Conservation (phyloP, 805 yeast genomes). For the Scheffersomyces ergatensis region DNA sequence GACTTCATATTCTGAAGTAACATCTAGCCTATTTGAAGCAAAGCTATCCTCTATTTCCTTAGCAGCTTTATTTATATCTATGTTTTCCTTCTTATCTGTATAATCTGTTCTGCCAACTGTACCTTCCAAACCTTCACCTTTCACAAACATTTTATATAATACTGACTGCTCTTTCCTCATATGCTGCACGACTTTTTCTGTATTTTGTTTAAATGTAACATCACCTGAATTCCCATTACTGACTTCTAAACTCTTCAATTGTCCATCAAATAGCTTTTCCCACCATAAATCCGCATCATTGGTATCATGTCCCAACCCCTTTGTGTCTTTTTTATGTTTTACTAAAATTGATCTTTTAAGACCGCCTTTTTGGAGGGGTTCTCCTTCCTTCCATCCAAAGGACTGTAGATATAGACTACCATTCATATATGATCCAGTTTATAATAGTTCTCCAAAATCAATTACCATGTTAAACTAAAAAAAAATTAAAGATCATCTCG, state of each 20-base stretch:
- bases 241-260: conserved; percentile 74
- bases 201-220: conserved; percentile 54
- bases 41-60: conserved; percentile 10
- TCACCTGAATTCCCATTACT: conserved; percentile 22
- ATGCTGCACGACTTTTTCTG: conserved; percentile 43
- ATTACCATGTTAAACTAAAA: too few relatives aligned
- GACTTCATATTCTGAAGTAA: conserved; percentile 21
- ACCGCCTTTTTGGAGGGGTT: conserved; percentile 78
- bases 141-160: conserved; percentile 79
- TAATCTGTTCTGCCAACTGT: conserved; percentile 50
- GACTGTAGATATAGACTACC: conserved; percentile 68
- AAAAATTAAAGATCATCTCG: too few relatives aligned
- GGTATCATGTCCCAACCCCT: conserved; percentile 81
- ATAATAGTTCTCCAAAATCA: too few relatives aligned
- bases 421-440: too few relatives aligned
- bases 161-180: conserved; percentile 59
- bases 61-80: conserved; percentile 7
- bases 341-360: conserved; percentile 82
- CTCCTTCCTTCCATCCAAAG: conserved; percentile 93
- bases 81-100: conserved; percentile 12
- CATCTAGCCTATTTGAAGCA: conserved; percentile 17
- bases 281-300: conserved; percentile 92
- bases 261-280: conserved; percentile 95
- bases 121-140: conserved; percentile 82
- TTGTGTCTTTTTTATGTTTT: conserved; percentile 84